Percentiles rank a stretch among this genome's conserved stretches.
Evolutionary conservation across 2,329 filamentous ascomycete genomes (phyloP).

Genomic region (Venturia oleaginea): DNA sequence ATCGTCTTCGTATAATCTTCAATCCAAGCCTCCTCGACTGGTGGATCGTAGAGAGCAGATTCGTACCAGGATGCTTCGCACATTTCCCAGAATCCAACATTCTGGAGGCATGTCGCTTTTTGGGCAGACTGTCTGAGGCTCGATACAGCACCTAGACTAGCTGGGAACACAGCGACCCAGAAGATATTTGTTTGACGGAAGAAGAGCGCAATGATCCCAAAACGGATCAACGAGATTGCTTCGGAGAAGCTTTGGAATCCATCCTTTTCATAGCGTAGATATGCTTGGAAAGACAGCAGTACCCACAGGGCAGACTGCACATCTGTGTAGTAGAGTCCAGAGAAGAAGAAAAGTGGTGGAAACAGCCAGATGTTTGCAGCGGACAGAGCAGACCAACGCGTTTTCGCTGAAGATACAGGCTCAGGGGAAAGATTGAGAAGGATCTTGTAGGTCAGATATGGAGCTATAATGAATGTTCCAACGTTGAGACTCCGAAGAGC

Average conservation of each 20-base stretch:
- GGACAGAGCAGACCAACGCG: constrained; percentile 26
- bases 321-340: constrained; percentile 90
- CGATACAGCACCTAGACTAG: constrained; percentile 36
- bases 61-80: constrained; percentile 3
- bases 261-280: constrained; percentile 3
- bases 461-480: constrained; percentile 28
- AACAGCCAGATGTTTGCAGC: constrained; percentile 77
- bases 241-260: constrained; percentile 6
- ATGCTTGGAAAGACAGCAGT: constrained; percentile 36
- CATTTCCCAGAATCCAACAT: not conserved
- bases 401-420: constrained; percentile 6
- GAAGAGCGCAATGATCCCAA: constrained; percentile 56
- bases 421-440: constrained; percentile 16
- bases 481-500: constrained; percentile 32
- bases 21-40: constrained; percentile 15
- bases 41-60: constrained; percentile 17
- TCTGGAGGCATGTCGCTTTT: constrained; percentile 11
- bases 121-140: constrained; percentile 20
- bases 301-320: constrained; percentile 71
- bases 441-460: constrained; percentile 23
- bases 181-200: constrained; percentile 97
- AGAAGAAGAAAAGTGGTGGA: constrained; percentile 92
- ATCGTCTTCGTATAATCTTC: constrained; percentile 39
- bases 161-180: constrained; percentile 77
- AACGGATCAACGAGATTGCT: not conserved